Percentiles rank a stretch among this genome's conserved stretches.
Conservation (phyloP, 179 eudicot species). For the Spinacia oleracea region DNA sequence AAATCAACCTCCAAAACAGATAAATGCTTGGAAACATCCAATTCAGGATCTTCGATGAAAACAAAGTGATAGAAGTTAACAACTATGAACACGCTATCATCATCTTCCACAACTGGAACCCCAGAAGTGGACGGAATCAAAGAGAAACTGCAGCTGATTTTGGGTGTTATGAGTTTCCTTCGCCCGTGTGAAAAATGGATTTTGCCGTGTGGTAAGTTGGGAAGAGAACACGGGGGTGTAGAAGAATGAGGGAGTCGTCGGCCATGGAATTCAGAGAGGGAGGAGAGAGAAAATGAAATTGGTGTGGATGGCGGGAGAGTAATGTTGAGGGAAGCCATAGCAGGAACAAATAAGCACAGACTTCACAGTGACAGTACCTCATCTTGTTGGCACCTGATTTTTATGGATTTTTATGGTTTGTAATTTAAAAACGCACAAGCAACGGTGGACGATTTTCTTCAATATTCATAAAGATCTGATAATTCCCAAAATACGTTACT, state of each 20-base stretch:
- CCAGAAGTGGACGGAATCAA: conserved; percentile 5
- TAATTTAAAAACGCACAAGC: no score
- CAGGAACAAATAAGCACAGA: background rate
- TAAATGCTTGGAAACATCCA: conserved; percentile 68
- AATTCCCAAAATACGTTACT: no score
- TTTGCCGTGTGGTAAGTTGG: background rate
- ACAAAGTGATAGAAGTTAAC: conserved; percentile 76
- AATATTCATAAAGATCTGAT: no score
- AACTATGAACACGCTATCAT: conserved; percentile 44
- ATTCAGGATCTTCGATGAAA: conserved; percentile 53
- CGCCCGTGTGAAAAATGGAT: background rate
- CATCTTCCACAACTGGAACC: background rate
- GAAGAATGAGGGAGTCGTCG: background rate
- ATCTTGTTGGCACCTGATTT: no score
- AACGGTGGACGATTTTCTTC: no score
- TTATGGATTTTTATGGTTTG: no score
- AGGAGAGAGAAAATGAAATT: conserved; percentile 21
- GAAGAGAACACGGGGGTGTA: background rate
- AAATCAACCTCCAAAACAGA: conserved; percentile 60
- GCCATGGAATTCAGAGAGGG: background rate
- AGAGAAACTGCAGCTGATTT: conserved; percentile 14
- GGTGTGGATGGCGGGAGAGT: background rate
- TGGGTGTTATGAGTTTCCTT: background rate
- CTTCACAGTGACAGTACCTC: no score
- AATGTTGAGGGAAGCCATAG: conserved; percentile 17